Evolutionary conservation across 306 rosid genomes (phyloP).

Genomic region (Astragalus membranaceus): DNA sequence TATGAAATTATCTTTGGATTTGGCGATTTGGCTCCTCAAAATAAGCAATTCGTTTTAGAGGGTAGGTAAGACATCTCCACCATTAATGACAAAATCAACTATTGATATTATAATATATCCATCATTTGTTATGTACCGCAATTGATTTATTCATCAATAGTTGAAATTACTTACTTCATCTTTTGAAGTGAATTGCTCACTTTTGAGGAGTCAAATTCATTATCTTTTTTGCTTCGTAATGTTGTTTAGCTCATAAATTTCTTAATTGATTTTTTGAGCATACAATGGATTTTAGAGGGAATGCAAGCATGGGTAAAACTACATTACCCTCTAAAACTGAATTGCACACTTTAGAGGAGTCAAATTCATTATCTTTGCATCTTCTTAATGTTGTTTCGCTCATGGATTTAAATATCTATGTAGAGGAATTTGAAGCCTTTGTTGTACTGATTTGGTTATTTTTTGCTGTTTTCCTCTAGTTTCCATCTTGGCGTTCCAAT

Average conservation of each 20-base stretch:
- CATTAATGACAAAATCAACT: background rate
- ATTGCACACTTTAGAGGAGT: too few relatives aligned
- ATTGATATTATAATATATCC: background rate
- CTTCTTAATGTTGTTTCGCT: background rate
- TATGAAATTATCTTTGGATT: background rate
- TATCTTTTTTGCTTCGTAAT: too few relatives aligned
- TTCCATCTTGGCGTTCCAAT: constrained; percentile 6
- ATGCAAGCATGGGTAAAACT: too few relatives aligned
- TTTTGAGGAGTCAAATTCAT: background rate
- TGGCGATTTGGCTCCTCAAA: background rate
- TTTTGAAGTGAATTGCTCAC: background rate
- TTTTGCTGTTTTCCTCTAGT: background rate
- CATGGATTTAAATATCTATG: background rate
- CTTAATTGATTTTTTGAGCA: too few relatives aligned
- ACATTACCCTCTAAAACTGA: too few relatives aligned
- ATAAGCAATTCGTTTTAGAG: background rate
- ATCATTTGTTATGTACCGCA: background rate
- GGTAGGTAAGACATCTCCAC: background rate
- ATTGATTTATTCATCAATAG: background rate
- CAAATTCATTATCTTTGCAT: background rate
- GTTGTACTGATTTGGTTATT: background rate
- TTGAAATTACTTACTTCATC: background rate
- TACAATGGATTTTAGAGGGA: too few relatives aligned
- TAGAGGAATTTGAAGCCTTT: background rate
- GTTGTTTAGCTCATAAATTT: too few relatives aligned